These are phyloP conservation scores for Candida germanica DNA, from an alignment of 805 yeast genomes.

Conservation along the genomic window DNA sequence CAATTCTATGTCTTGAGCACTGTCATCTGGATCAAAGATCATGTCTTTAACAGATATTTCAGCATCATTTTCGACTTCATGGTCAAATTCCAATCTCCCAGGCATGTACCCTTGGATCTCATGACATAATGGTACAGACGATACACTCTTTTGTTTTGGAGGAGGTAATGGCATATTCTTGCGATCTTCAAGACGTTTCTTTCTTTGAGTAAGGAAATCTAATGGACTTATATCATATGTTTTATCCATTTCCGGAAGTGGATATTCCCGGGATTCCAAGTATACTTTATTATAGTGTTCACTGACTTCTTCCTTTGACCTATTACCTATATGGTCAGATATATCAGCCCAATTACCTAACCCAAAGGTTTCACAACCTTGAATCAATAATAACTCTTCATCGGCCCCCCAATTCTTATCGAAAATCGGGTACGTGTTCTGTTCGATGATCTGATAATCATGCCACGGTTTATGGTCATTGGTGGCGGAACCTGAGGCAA, in stretches of 20 bases:
- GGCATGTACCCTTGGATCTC: conserved; percentile 99
- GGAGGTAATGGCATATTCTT: conserved; percentile 71
- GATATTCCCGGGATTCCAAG: conserved; percentile 68
- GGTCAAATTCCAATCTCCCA: conserved; percentile 94
- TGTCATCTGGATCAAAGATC: conserved; percentile 93
- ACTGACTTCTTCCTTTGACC: conserved; percentile 89
- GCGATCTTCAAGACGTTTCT: conserved; percentile 67
- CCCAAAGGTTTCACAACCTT: conserved; percentile 89
- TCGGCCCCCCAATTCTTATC: conserved; percentile 97
- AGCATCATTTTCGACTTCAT: conserved; percentile 95
- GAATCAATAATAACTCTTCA: conserved; percentile 84
- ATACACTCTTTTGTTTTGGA: conserved; percentile 82
- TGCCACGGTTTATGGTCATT: conserved; percentile 94
- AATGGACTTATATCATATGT: conserved; percentile 65
- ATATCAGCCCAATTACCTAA: conserved; percentile 98
- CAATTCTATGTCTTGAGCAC: conserved; percentile 81
- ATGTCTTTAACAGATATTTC: conserved; percentile 92
- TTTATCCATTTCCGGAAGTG: conserved; percentile 82
- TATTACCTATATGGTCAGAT: conserved; percentile 92
- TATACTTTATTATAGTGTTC: conserved; percentile 75
- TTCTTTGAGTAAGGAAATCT: conserved; percentile 66
- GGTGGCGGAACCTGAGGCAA: conserved; percentile 75
- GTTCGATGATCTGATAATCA: conserved; percentile 87
- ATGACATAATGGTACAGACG: conserved; percentile 94
- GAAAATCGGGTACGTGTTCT: conserved; percentile 90